Evolutionary conservation across 1,284 basidiomycete genomes (phyloP), one percentile per base, ranked within the genome.

Genomic region (Violaceomyces palustris): DNA sequence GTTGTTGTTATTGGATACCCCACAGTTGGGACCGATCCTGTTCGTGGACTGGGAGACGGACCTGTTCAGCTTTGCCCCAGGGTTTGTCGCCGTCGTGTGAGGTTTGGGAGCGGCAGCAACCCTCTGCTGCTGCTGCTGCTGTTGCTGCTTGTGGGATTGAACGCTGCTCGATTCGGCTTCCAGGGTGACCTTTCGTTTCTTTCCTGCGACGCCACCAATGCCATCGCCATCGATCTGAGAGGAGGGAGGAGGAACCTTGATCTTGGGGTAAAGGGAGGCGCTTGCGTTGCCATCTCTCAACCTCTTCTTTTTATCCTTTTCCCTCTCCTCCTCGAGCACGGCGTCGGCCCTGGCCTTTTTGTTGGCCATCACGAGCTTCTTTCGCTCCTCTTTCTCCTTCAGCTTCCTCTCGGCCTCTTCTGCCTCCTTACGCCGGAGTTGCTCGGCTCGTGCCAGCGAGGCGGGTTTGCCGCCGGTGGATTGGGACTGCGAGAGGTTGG

Each of bases 371-470:
- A 56, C 45, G 45, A 57, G 39, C 31, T 46, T 43, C 37, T 47
- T 51, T 15, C 59, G 59, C 45, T 61, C 59, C 24, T 61, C 54
- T 35, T 53, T 51, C 39, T 61, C 58, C 34, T 51, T 61, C 17
- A 42, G 35, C 27, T 53, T 56, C 41, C 59, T 46, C 48, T 61
- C 59, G 26, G 57, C 59, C 27, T 61, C 59, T 26, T 61, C 59
- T 11, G 39, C 50, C 31, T 61, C 55, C 45, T 58, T 57, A 37
- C 57, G 53, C 30, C 59, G 54, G 23, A 54, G 48, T 45, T 55
- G 35, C 40, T 61, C 59, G 34, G 59, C 59, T 6, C 59, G 59
- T 5, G 55, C 49, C 18, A 61, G 45, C 21, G 54, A 57, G 19
- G 41, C 52, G 11, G 57, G 59, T 39, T 61, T 61, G 15, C 56